These are phyloP conservation scores for Mortierella sp. DNA, from an alignment of 371 early-diverging fungal species.

Conservation along the genomic window DNA sequence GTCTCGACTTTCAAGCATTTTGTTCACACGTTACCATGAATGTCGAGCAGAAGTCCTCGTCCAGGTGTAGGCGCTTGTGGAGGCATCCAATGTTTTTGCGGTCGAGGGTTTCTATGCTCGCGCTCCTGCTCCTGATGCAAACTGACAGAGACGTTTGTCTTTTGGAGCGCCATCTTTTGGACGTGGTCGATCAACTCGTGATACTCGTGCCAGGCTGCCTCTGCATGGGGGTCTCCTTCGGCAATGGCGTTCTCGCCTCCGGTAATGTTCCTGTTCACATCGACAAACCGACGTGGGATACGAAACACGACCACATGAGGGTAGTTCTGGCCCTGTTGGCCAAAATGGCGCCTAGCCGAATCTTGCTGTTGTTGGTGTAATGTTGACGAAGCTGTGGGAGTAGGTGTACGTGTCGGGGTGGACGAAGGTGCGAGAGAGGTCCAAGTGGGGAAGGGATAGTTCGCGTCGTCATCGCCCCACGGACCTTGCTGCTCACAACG, in stretches of 20 bases:
- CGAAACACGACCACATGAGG: constrained; percentile 50
- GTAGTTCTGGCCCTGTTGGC: constrained; percentile 1
- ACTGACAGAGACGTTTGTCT: not conserved
- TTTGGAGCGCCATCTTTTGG: constrained; percentile 24
- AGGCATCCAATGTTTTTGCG: not conserved
- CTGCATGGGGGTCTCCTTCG: constrained; percentile 18
- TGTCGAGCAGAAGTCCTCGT: constrained; percentile 42
- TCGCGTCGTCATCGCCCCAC: constrained; percentile 35
- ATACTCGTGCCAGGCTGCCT: constrained; percentile 52
- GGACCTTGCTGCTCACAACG: constrained; percentile 27
- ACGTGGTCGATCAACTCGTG: constrained; percentile 50
- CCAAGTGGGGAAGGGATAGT: constrained; percentile 17
- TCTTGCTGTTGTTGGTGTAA: not conserved
- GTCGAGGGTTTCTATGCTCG: not conserved
- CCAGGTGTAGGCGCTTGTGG: not conserved
- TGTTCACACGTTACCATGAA: constrained; percentile 36
- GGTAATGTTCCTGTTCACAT: constrained; percentile 41
- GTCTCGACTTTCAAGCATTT: not conserved
- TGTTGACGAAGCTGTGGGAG: not conserved
- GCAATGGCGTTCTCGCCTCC: constrained; percentile 48
- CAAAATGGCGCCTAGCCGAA: not conserved
- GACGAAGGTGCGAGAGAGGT: constrained; percentile 2
- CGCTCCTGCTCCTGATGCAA: not conserved
- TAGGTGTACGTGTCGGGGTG: not conserved
- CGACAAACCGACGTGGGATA: constrained; percentile 32